These are phyloP conservation scores for Meyerozyma elateridarum DNA, from an alignment of 1,139 yeast species.

Conservation along the genomic window DNA sequence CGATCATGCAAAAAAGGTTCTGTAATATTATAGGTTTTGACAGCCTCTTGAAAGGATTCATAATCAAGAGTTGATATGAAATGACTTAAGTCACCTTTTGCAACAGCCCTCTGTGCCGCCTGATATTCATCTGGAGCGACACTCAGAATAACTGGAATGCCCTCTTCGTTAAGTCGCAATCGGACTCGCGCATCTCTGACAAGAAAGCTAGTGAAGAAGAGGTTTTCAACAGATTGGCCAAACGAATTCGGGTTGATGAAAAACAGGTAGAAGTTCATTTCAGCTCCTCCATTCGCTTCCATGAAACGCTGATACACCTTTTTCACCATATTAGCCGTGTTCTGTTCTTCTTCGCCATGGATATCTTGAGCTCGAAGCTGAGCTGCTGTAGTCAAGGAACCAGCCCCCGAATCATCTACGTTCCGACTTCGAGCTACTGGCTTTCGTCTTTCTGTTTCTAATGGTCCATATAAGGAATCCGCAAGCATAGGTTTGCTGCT, in stretches of 20 bases:
- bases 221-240: conserved; percentile 75
- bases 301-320: conserved; percentile 38
- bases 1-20: conserved; percentile 51
- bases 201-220: conserved; percentile 77
- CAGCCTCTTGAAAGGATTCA: conserved; percentile 55
- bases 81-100: conserved; percentile 40
- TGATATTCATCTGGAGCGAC: conserved; percentile 16
- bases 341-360: conserved; percentile 43
- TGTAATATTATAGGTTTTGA: conserved; percentile 47
- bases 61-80: conserved; percentile 69
- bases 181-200: conserved; percentile 66
- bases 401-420: conserved; percentile 38
- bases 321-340: conserved; percentile 59
- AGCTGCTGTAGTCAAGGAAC: conserved; percentile 47
- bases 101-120: conserved; percentile 15
- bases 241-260: conserved; percentile 74
- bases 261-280: conserved; percentile 57
- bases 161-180: conserved; percentile 47
- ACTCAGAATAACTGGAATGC: conserved; percentile 27
- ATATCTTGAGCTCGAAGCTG: conserved; percentile 49
- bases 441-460: conserved; percentile 57
- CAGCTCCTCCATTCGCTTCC: conserved; percentile 22
- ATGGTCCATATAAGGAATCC: conserved; percentile 69
- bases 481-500: conserved; percentile 47
- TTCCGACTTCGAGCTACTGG: conserved; percentile 30